phyloP scores from a whole-genome alignment of 2,329 filamentous ascomycete genomes.

The Colletotrichum sublineola region DNA sequence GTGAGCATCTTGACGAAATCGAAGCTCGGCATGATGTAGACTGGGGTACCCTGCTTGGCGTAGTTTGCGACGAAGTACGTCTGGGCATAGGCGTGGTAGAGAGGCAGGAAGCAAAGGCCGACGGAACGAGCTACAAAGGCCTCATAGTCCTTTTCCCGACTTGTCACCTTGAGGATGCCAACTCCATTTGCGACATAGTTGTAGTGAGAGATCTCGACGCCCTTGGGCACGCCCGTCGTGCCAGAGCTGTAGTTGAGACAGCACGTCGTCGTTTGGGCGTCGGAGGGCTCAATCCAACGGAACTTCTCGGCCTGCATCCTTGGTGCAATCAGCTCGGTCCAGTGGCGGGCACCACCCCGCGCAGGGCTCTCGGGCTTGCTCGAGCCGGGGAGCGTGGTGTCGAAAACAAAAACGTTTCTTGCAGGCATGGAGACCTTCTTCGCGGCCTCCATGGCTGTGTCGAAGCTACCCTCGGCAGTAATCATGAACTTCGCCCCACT shows the following conservation, averaged over 20 bases:
- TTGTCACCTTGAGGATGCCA: slow-evolving; percentile 66
- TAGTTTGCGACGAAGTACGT: slow-evolving; percentile 75
- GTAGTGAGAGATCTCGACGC: slow-evolving; percentile 83
- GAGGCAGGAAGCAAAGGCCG: slow-evolving; percentile 78
- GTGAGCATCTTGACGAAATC: slow-evolving; percentile 80
- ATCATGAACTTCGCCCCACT: slow-evolving; percentile 77
- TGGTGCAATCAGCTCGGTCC: slow-evolving; percentile 71
- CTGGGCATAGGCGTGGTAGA: slow-evolving; percentile 83
- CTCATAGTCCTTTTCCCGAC: slow-evolving; percentile 63
- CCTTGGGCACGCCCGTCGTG: slow-evolving; percentile 86
- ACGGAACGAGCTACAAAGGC: slow-evolving; percentile 54
- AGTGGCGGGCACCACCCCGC: slow-evolving; percentile 66
- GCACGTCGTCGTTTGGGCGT: slow-evolving; percentile 67
- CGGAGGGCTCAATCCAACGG: slow-evolving; percentile 70
- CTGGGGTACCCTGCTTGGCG: slow-evolving; percentile 69
- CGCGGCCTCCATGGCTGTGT: slow-evolving; percentile 76
- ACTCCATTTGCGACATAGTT: slow-evolving; percentile 80
- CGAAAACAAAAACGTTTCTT: slow-evolving; percentile 74
- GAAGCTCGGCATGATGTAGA: slow-evolving; percentile 85
- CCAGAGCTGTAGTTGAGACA: slow-evolving; percentile 85
- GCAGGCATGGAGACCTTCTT: slow-evolving; percentile 66
- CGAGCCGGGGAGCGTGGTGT: slow-evolving; percentile 61
- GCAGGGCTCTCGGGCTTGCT: slow-evolving; percentile 38
- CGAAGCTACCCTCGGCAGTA: slow-evolving; percentile 70
- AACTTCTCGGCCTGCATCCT: slow-evolving; percentile 68